Conservation (phyloP, 371 early-diverging fungal species). For the Apophysomyces ossiformis region DNA sequence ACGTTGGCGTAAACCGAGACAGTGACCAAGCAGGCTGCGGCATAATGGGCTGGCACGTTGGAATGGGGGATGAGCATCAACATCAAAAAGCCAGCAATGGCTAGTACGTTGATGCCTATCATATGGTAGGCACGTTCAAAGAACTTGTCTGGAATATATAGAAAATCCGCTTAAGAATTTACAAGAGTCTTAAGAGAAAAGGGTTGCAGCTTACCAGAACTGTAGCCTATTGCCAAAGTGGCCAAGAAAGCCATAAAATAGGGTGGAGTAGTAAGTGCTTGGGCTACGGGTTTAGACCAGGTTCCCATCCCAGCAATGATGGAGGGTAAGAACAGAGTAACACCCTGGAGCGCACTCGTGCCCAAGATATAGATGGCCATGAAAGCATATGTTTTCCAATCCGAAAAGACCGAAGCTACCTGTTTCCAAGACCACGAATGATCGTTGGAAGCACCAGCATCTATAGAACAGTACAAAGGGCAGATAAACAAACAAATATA, state of each 20-base stretch:
- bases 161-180: background rate
- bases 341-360: conserved; percentile 46
- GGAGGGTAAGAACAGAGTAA: conserved; percentile 47
- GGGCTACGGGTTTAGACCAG: conserved; percentile 41
- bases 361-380: conserved; percentile 45
- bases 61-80: conserved; percentile 30
- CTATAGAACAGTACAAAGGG: conserved; percentile 17
- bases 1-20: conserved; percentile 42
- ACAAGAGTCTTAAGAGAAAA: too few species aligned
- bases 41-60: conserved; percentile 25
- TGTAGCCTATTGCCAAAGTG: conserved; percentile 34
- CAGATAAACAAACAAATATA: too few species aligned
- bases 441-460: conserved; percentile 46
- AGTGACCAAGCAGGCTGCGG: conserved; percentile 34
- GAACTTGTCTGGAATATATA: conserved; percentile 21
- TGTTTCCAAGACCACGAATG: conserved; percentile 51
- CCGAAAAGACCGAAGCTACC: conserved; percentile 41
- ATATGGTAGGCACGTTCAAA: conserved; percentile 44
- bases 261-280: conserved; percentile 45
- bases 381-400: conserved; percentile 46
- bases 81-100: conserved; percentile 37
- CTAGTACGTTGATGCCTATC: conserved; percentile 30
- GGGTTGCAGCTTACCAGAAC: conserved; percentile 29
- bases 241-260: conserved; percentile 30
- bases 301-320: conserved; percentile 42